A percentile compares a stretch with the other conserved stretches of the same genome.
Evolutionary conservation across 2,329 filamentous ascomycete species (phyloP).

Genomic region (Ceratocystis ficicola): DNA sequence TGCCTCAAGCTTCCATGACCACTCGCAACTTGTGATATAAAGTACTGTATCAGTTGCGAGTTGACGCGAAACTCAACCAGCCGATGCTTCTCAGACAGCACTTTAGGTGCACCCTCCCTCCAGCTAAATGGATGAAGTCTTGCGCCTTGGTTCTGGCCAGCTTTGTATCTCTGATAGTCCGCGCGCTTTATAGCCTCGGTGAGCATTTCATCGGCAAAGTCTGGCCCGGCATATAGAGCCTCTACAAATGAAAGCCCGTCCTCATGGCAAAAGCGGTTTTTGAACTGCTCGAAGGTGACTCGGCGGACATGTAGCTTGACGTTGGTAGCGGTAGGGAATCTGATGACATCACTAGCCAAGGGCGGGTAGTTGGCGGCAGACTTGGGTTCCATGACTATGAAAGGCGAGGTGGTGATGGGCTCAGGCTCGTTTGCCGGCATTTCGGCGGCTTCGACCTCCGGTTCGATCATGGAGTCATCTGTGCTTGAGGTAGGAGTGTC

Average conservation of each 20-base stretch:
- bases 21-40: neutral
- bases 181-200: neutral
- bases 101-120: neutral
- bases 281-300: conserved; percentile 35
- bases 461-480: too few species aligned
- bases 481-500: too few species aligned
- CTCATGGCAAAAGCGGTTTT: conserved; percentile 32
- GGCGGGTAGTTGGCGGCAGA: too few species aligned
- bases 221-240: conserved; percentile 28
- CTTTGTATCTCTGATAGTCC: neutral
- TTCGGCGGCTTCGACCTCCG: too few species aligned
- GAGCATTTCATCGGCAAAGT: neutral
- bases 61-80: neutral
- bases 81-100: neutral
- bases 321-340: neutral
- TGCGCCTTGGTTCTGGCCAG: too few species aligned
- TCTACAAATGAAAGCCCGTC: conserved; percentile 33
- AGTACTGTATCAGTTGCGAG: neutral
- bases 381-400: too few species aligned
- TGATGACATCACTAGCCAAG: neutral
- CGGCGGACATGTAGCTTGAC: conserved; percentile 27
- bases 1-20: neutral
- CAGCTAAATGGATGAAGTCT: too few species aligned
- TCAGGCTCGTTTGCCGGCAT: too few species aligned
- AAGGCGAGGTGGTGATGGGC: too few species aligned